Percentiles rank a stretch among this genome's conserved stretches.
Evolutionary conservation across 495 filamentous ascomycete genomes (phyloP).

Genomic region (Bacidia gigantensis): DNA sequence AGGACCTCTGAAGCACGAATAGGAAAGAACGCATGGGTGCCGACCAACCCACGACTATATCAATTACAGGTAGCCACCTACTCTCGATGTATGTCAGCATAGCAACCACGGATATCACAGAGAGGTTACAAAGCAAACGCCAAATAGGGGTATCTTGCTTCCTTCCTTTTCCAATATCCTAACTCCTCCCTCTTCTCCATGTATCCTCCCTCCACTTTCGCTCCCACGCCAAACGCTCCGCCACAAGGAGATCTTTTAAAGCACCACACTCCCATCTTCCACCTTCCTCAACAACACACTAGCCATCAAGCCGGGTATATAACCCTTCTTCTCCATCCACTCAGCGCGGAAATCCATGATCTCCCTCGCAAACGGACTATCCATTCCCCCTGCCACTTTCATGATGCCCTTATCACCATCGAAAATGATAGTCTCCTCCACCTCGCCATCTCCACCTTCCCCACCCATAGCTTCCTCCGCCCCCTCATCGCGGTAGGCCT

Average conservation of each 20-base stretch:
- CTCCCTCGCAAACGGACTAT: conserved; percentile 70
- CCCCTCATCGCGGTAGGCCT: conserved; percentile 28
- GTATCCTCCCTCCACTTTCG: not conserved
- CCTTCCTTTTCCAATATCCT: too few relatives aligned
- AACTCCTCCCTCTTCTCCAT: not conserved
- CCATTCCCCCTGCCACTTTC: conserved; percentile 86
- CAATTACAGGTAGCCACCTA: too few relatives aligned
- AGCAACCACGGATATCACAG: too few relatives aligned
- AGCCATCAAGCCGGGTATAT: conserved; percentile 54
- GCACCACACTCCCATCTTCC: conserved; percentile 12
- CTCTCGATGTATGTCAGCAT: too few relatives aligned
- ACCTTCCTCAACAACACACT: conserved; percentile 13
- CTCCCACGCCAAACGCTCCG: not conserved
- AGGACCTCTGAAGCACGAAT: too few relatives aligned
- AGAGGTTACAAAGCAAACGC: too few relatives aligned
- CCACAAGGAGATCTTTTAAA: not conserved
- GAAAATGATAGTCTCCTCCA: conserved; percentile 80
- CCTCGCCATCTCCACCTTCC: conserved; percentile 26
- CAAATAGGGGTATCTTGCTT: not conserved
- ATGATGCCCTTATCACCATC: conserved; percentile 93
- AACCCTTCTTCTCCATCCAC: conserved; percentile 84
- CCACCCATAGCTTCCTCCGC: conserved; percentile 41
- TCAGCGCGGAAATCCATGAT: conserved; percentile 75
- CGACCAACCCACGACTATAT: too few relatives aligned
- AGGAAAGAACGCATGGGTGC: too few relatives aligned